Percentiles rank a stretch among this genome's conserved stretches.
These are phyloP conservation scores for Mortierella sp. DNA, from an alignment of 371 early-diverging fungal genomes.

Conservation along the genomic window DNA sequence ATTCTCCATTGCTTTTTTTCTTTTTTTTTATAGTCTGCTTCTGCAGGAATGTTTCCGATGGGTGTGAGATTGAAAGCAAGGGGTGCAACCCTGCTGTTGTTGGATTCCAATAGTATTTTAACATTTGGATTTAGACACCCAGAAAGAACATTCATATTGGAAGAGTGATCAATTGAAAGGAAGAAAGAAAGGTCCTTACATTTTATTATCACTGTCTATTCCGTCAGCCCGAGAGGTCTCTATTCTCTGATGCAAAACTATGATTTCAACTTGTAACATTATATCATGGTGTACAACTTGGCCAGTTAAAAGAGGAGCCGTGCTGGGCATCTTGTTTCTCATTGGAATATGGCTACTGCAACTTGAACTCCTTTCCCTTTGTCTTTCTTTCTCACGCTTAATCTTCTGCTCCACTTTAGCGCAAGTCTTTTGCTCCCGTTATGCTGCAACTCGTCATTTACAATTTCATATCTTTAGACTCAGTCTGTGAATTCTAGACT, in stretches of 20 bases:
- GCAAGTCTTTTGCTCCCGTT: no score
- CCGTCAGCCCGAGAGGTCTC: no score
- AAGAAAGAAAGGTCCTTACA: neutral
- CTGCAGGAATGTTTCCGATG: neutral
- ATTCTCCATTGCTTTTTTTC: neutral
- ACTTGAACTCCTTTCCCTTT: neutral
- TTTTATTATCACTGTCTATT: no score
- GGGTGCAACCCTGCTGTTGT: neutral
- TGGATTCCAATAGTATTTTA: neutral
- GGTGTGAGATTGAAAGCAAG: neutral
- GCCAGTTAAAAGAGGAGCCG: neutral
- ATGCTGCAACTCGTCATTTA: no score
- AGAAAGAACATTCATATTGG: conserved; percentile 2
- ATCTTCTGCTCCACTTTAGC: no score
- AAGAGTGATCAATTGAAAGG: neutral
- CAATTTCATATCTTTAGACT: no score
- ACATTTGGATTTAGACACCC: no score
- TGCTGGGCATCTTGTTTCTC: neutral
- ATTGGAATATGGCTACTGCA: neutral
- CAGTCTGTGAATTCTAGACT: no score
- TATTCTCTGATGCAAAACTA: neutral
- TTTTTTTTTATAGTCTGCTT: no score
- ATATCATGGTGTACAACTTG: no score
- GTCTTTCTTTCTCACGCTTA: neutral
- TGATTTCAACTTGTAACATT: no score